Conservation (phyloP, 805 yeast genomes). For the Teunomyces atbi region DNA sequence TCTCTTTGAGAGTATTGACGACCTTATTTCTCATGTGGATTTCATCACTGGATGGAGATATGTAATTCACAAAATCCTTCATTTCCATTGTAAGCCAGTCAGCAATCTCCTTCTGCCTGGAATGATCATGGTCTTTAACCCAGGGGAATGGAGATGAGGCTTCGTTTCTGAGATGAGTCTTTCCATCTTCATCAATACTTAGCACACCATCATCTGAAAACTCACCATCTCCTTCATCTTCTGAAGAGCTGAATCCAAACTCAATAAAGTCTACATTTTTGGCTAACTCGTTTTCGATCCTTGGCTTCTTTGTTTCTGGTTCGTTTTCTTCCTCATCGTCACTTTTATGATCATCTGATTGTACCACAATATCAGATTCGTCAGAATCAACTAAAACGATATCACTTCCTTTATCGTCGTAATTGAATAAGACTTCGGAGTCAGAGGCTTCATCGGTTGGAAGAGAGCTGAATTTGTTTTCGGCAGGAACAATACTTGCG, state of each 20-base stretch:
- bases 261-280: slow-evolving; percentile 54
- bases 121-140: slow-evolving; percentile 76
- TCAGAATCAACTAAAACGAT: slow-evolving; percentile 32
- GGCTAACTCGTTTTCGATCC: slow-evolving; percentile 34
- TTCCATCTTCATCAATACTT: slow-evolving; percentile 9
- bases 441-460: slow-evolving; percentile 22
- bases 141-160: slow-evolving; percentile 57
- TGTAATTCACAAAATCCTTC: slow-evolving; percentile 76
- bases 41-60: slow-evolving; percentile 80
- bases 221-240: slow-evolving; percentile 26
- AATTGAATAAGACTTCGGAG: slow-evolving; percentile 23
- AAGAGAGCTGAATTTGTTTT: slow-evolving; percentile 23
- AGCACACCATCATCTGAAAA: slow-evolving; percentile 35
- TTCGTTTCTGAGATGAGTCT: slow-evolving; percentile 17
- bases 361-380: slow-evolving; percentile 19
- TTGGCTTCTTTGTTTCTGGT: slow-evolving; percentile 12
- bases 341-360: slow-evolving; percentile 19
- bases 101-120: slow-evolving; percentile 71
- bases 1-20: slow-evolving; percentile 55
- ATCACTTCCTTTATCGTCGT: slow-evolving; percentile 17
- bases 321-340: slow-evolving; percentile 5
- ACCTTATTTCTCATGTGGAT: slow-evolving; percentile 64
- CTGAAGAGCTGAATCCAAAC: slow-evolving; percentile 51
- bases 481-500: slow-evolving; percentile 10
- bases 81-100: slow-evolving; percentile 88